These are phyloP conservation scores for Pleoardoris graminearum DNA, from an alignment of 2,329 filamentous ascomycete species.

Conservation along the genomic window DNA sequence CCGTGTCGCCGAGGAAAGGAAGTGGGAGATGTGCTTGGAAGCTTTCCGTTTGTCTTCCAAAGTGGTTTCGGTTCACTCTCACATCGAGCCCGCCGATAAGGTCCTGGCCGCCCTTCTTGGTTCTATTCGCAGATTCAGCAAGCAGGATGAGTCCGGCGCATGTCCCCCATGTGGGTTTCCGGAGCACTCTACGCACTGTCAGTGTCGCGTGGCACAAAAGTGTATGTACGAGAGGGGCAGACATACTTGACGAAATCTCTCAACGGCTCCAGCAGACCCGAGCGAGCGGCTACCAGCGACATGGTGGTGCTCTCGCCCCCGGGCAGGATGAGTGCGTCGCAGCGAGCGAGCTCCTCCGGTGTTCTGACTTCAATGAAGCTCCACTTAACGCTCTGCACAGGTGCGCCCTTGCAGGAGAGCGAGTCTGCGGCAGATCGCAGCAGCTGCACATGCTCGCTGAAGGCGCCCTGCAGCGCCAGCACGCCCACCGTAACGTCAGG, in stretches of 20 bases:
- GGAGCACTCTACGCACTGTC: conserved; percentile 59
- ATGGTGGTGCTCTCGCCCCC: conserved; percentile 96
- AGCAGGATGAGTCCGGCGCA: conserved; percentile 93
- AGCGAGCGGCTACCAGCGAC: conserved; percentile 80
- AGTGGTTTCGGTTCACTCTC: conserved; percentile 90
- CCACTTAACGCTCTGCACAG: conserved; percentile 49
- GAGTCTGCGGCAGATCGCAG: conserved; percentile 68
- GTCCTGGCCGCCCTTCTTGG: conserved; percentile 89
- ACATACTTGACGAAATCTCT: conserved; percentile 87
- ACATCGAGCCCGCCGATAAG: conserved; percentile 91
- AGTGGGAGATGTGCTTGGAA: conserved; percentile 78
- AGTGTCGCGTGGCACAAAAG: conserved; percentile 11
- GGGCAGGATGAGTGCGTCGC: conserved; percentile 84
- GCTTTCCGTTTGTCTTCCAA: conserved; percentile 89
- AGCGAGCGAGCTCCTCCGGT: conserved; percentile 67
- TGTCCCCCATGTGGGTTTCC: conserved; percentile 91
- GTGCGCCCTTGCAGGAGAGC: conserved; percentile 50
- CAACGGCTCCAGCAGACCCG: conserved; percentile 79
- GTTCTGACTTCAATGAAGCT: conserved; percentile 80
- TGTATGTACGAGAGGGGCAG: conserved; percentile 3
- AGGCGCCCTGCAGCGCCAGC: conserved; percentile 86
- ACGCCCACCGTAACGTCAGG: conserved; percentile 61
- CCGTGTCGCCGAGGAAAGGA: conserved; percentile 62
- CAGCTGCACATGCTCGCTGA: conserved; percentile 82
- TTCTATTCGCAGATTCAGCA: conserved; percentile 82